These are phyloP conservation scores for Daedaleopsis nitida DNA, from an alignment of 768 basidiomycete genomes.

Conservation along the genomic window DNA sequence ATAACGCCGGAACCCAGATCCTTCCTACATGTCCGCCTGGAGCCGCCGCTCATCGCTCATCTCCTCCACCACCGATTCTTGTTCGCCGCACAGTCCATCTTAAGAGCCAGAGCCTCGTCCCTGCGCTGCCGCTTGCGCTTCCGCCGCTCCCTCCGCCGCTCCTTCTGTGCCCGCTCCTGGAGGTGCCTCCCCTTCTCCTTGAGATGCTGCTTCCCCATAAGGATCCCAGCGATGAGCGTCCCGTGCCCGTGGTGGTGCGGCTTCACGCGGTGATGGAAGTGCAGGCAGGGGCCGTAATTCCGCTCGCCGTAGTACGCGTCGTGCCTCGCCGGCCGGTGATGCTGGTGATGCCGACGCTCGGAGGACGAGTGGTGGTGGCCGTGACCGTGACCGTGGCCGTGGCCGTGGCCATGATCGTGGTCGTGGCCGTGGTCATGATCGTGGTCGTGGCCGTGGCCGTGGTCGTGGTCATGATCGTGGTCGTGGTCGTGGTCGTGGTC, in stretches of 20 bases:
- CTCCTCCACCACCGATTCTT: conserved; percentile 22
- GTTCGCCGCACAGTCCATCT: conserved; percentile 6
- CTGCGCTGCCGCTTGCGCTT: conserved; percentile 16
- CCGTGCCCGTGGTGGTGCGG: conserved; percentile 25
- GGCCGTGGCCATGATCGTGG: conserved; percentile 1
- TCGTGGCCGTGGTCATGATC: conserved; percentile 2
- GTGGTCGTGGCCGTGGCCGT: not conserved
- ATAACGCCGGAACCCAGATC: not conserved
- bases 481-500: conserved; percentile 3
- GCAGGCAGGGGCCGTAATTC: conserved; percentile 21
- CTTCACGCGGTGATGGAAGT: conserved; percentile 26
- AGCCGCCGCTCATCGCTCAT: not conserved
- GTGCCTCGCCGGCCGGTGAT: conserved; percentile 3
- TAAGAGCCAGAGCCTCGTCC: conserved; percentile 19
- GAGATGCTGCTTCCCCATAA: conserved; percentile 14
- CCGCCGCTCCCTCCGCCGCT: conserved; percentile 23
- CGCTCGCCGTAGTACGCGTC: conserved; percentile 18
- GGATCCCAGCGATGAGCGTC: conserved; percentile 19
- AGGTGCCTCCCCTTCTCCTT: conserved; percentile 16
- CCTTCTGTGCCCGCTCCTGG: conserved; percentile 15
- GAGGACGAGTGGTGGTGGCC: conserved; percentile 3
- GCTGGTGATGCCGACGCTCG: conserved; percentile 3
- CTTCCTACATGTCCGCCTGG: not conserved
- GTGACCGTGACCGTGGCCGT: not conserved
- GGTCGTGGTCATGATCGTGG: conserved; percentile 1